These are phyloP conservation scores for Wickerhamiella qilinensis DNA, from an alignment of 805 yeast species.

Conservation along the genomic window DNA sequence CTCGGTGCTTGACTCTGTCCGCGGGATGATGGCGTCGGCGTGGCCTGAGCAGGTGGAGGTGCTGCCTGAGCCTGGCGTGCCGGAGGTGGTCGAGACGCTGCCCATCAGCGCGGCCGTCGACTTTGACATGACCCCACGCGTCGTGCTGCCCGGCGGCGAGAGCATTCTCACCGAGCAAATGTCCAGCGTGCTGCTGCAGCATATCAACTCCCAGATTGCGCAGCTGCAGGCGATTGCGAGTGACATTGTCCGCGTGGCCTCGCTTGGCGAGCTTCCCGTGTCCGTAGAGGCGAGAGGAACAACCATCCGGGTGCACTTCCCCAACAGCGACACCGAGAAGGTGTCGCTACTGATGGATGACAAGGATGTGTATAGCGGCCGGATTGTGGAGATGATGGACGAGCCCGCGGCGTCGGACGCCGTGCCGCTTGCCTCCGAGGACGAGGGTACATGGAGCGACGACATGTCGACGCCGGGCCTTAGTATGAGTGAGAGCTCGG, in stretches of 20 bases:
- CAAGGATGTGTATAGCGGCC: conserved; percentile 41
- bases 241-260: conserved; percentile 31
- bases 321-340: conserved; percentile 46
- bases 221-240: conserved; percentile 28
- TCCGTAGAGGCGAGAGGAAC: conserved; percentile 26
- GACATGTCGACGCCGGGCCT: conserved; percentile 3
- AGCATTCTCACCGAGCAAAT: conserved; percentile 30
- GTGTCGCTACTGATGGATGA: conserved; percentile 43
- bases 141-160: conserved; percentile 26
- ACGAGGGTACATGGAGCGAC: neutral
- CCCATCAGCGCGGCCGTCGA: conserved; percentile 27
- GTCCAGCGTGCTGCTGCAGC: conserved; percentile 25
- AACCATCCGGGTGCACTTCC: conserved; percentile 42
- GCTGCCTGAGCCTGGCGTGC: neutral
- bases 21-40: neutral
- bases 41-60: neutral
- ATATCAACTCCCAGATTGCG: conserved; percentile 17
- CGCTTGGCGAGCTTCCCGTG: conserved; percentile 51
- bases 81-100: neutral
- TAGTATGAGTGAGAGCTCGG: conserved; percentile 1
- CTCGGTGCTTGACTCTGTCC: neutral
- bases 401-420: neutral
- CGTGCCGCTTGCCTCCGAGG: conserved; percentile 1
- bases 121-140: conserved; percentile 31
- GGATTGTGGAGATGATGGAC: conserved; percentile 22